Base-by-base conservation (phyloP, 2,329 filamentous ascomycete genomes). In the Drechslerella stenobrocha region DNA sequence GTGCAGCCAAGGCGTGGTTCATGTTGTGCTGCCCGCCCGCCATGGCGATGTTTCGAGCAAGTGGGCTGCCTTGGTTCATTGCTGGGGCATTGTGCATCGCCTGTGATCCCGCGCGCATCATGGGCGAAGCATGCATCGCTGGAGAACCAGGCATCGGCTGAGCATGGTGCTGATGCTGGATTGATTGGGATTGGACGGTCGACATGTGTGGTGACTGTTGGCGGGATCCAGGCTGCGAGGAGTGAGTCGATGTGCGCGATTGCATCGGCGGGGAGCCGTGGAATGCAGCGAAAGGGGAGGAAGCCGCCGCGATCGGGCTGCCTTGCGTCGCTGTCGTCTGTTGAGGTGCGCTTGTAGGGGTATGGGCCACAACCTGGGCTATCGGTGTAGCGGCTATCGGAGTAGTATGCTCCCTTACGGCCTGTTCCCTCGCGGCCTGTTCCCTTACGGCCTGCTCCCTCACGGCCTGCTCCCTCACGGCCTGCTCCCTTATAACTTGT, bases 141-240 rank as follows among this genome's bases (percentile, higher is more conserved):
- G 64, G 64, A 44, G 64, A 69, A 37, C 52, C 45, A 13, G 64
- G 64, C 51, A 69, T 61, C 8, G 57, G 56, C 18, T 63, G 64
- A 28, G 40, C 42, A 28, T 69, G 64, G 50, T 61, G 56, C 37
- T 46, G 50, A 30, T 69, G 64, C 57, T 61, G 56, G 48, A 63
- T 56, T 44, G 63, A 52, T 8, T 63, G 52, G 5, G 56, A 58
- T 34, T 69, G 64, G 42, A 69, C 64, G 3, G 51, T 63, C 8
- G 64, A 61, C 51, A 63, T 69, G 22, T 69, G 64, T 7, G 64
- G 64, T 11, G 64, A 69, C 44, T 69, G 64, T 51, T 69, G 64
- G 9, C 64, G 56, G 35, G 64, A 69, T 57, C 57, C 64, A 30
- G 64, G 64, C 47, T 63, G 64, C 22, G 64, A 69, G 9, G 64